These are phyloP conservation scores for Starmerella sp. DNA, from an alignment of 805 yeast genomes.

Conservation along the genomic window DNA sequence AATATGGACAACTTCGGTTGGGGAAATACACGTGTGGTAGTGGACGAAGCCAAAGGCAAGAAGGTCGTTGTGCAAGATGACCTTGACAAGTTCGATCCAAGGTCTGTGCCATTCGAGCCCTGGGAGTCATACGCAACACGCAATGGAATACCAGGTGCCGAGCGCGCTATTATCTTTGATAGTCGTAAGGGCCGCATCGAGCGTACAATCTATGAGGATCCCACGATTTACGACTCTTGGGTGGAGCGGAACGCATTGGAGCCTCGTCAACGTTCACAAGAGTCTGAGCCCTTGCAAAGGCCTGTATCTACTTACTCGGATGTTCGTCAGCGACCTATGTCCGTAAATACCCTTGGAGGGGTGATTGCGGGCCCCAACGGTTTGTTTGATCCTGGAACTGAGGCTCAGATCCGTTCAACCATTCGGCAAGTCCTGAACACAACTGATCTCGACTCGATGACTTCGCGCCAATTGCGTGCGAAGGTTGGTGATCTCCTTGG, in stretches of 20 bases:
- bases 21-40: conserved; percentile 53
- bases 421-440: conserved; percentile 26
- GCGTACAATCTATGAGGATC: conserved; percentile 23
- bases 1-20: conserved; percentile 54
- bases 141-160: conserved; percentile 31
- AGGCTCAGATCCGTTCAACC: conserved; percentile 25
- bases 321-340: conserved; percentile 1
- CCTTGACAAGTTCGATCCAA: conserved; percentile 30
- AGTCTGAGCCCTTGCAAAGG: not conserved
- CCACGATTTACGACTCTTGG: conserved; percentile 3
- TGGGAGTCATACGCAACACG: conserved; percentile 32
- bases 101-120: conserved; percentile 30
- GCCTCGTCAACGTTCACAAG: not conserved
- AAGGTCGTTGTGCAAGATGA: conserved; percentile 32
- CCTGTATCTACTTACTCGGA: not conserved
- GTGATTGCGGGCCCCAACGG: not conserved
- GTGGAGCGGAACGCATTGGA: not conserved
- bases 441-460: conserved; percentile 30
- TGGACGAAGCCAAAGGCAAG: conserved; percentile 43
- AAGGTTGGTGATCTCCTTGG: conserved; percentile 31
- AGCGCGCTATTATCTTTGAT: conserved; percentile 30
- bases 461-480: conserved; percentile 29
- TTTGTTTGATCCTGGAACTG: conserved; percentile 23
- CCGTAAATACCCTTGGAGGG: conserved; percentile 5
- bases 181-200: conserved; percentile 28